Evolutionary conservation across 306 rosid species (phyloP), one percentile per base, ranked within the genome.

Genomic region (Vigna reflexopilosa): DNA sequence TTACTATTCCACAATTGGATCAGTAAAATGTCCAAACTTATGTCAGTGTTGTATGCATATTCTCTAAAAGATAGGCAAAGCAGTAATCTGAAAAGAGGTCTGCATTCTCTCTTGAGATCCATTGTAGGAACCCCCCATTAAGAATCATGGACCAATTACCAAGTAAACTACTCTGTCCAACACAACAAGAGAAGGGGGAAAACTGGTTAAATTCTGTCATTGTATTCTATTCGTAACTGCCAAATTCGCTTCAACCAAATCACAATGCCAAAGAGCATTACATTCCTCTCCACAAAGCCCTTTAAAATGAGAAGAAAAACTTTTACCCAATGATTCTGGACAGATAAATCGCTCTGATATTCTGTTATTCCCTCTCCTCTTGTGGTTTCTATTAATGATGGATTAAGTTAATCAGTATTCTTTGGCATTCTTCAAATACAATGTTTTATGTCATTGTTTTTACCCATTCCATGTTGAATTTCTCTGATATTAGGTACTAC

Each of bases 401-500:
- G 59, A 68, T 61, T 26, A 59, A 20, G 17, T 45, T 62, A 50
- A 73, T 13, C 65, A 14, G 52, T 59, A 68, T 50, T 81, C 61
- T 70, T 15, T 19, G 61, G 40, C 61, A 36, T 73, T 73, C 59
- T 67, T 81, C 67, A 69, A 32, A 12, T 62, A 10, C 16, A 38
- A 19, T 63, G 52, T 70, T 75, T 36, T 30, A 9, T 82, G 69
- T 70, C 64, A 55, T 26, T 74, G 30, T 79, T 78, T 79, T 34
- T 70, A 62, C 77, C 78, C 78, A 84, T 80, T 73, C 49, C 66
- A 66, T 68, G 16, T 56, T 72, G 12, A 78, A 40, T 17, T 75
- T 78, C 78, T 81, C 74, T 83, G 75, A 51, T 78, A 38, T 81
- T 83, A 95, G 99, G 98, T 95, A 77, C 86, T 95, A 67, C 93